Base-by-base conservation (phyloP, 164 flowering plant genomes). In the Dillenia suffruticosa region DNA sequence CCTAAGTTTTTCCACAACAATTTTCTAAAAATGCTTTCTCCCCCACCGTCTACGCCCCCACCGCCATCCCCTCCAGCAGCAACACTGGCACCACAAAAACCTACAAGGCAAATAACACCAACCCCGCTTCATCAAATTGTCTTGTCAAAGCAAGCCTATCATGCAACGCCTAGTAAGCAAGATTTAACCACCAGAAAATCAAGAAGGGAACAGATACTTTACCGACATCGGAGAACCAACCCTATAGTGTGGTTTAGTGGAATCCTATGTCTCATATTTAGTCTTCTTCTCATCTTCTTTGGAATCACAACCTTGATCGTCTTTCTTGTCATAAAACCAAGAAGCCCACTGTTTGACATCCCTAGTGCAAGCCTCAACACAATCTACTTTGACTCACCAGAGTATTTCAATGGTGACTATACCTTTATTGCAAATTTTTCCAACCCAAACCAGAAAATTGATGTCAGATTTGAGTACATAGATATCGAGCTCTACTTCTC, bases 381-480 rank as follows among this genome's bases (percentile, higher is more conserved):
- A 70, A 69, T 88, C 77, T 87, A 85, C 81, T 77, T 91, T 51
- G 91, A 86, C 68, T 78, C 97, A 2, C 77, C 87, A 0, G 78
- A 77, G 70, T 80, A 76, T 65, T 69, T 87, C 47, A 87, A 85
- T 17, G 84, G 91, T 0, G 91, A 91, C 56, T 72, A 84, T 59
- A 74, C 78, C 44, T 68, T 91, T 67, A 74, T 85, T 0, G 93
- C 84, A 44, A 88, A 88, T 50, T 84, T 91, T 71, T 72, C 97
- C 19, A 91, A 91, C 75, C 96, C 96, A 13, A 91, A 87, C 58
- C 65, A 64, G 59, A 87, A 77, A 68, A 70, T 89, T 1, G 74
- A 79, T 19, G 71, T 87, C 11, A 69, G 72, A 57, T 85, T 82
- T 19, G 90, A 82, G 80, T 74, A 72, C 51, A 46, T 76, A 66